These are phyloP conservation scores for Leishmania arabica DNA, from an alignment of 208 protist species.

Conservation along the genomic window DNA sequence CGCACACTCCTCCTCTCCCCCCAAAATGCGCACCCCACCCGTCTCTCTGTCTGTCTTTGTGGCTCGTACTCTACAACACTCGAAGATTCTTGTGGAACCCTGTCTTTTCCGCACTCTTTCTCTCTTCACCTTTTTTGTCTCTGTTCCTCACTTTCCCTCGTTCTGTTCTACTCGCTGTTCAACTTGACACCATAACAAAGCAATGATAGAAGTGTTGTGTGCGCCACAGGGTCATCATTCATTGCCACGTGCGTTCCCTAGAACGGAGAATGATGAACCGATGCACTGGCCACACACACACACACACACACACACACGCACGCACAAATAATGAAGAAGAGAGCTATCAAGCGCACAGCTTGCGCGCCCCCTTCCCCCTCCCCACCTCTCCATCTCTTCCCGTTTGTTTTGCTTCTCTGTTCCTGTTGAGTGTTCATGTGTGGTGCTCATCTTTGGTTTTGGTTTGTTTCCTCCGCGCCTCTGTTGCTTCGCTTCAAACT, in stretches of 20 bases:
- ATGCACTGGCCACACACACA: not conserved
- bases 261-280: not conserved
- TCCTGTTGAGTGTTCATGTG: not conserved
- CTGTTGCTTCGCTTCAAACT: not conserved
- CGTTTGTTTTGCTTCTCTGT: not conserved
- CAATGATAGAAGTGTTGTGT: not conserved
- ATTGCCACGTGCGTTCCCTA: not conserved
- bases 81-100: not conserved
- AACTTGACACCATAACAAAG: not conserved
- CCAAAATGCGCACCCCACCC: not conserved
- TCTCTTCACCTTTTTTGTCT: not conserved
- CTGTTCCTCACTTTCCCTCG: not conserved
- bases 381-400: not conserved
- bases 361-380: not conserved
- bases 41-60: not conserved
- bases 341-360: not conserved
- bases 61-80: not conserved
- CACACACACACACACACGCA: no score
- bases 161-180: not conserved
- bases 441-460: not conserved
- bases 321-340: not conserved
- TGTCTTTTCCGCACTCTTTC: not conserved
- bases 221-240: not conserved
- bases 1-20: not conserved
- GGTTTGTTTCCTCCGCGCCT: not conserved